Conservation (phyloP, 2,329 filamentous ascomycete species). For the Scedosporium aurantiacum region DNA sequence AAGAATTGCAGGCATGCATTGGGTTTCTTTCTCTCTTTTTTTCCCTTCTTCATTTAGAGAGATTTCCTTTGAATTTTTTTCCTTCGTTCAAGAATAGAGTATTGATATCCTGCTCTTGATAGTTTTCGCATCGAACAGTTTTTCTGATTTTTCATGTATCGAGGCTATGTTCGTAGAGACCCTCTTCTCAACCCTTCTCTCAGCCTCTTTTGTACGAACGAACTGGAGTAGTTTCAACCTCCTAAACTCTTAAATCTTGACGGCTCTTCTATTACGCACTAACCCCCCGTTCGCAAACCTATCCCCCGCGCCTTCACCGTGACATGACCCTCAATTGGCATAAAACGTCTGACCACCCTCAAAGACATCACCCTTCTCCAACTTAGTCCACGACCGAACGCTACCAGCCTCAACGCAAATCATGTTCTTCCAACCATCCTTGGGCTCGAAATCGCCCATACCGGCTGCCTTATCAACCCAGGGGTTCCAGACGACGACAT, state of each 20-base stretch:
- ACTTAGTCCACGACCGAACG: slow-evolving; percentile 69
- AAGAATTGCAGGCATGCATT: too few relatives aligned
- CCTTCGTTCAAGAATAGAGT: neutral
- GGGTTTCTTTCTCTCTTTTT: too few relatives aligned
- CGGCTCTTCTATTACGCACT: neutral
- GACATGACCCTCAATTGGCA: neutral
- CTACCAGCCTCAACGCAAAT: slow-evolving; percentile 86
- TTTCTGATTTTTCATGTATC: neutral
- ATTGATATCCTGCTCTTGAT: neutral
- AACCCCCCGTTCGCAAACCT: neutral
- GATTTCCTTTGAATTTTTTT: neutral
- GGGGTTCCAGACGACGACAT: slow-evolving; percentile 95
- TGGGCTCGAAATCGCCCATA: slow-evolving; percentile 80
- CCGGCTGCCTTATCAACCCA: slow-evolving; percentile 75
- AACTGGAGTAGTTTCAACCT: neutral
- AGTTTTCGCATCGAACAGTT: neutral
- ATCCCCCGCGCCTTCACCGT: neutral
- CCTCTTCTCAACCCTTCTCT: neutral
- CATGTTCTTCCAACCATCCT: slow-evolving; percentile 87
- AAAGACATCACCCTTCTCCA: slow-evolving; percentile 67
- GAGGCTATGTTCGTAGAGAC: neutral
- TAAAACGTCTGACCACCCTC: slow-evolving; percentile 49
- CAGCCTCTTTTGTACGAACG: neutral
- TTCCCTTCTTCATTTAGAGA: too few relatives aligned
- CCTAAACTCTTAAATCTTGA: neutral